phyloP scores from a whole-genome alignment of 176 grass and related monocot species.

The Alopecurus myosuroides region DNA sequence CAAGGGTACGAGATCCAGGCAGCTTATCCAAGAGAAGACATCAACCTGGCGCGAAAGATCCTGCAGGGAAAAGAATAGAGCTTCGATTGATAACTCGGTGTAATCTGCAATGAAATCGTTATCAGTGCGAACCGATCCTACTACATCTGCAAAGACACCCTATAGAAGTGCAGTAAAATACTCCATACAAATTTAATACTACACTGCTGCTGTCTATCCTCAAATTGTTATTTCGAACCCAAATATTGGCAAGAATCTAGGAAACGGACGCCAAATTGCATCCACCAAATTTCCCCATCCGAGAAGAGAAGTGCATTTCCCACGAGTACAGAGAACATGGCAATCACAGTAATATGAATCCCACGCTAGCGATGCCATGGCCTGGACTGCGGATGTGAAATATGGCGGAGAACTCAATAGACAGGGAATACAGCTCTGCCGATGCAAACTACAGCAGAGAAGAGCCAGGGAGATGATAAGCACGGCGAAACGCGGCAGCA shows the following conservation, averaged over 20 bases:
- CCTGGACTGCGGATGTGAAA: background rate
- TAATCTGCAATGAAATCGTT: background rate
- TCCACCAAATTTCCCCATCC: background rate
- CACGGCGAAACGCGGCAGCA: background rate
- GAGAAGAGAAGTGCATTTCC: background rate
- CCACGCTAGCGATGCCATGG: background rate
- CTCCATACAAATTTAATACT: background rate
- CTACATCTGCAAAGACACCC: background rate
- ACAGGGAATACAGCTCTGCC: background rate
- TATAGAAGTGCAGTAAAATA: background rate
- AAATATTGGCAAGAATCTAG: background rate
- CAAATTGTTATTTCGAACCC: background rate
- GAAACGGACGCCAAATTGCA: background rate
- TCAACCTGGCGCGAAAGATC: constrained; percentile 19
- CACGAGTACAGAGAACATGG: background rate
- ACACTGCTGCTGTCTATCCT: background rate
- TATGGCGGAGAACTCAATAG: background rate
- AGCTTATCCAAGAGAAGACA: constrained; percentile 72
- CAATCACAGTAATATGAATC: background rate
- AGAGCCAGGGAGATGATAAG: background rate
- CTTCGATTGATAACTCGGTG: background rate
- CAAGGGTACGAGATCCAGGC: constrained; percentile 61
- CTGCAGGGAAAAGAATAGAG: background rate
- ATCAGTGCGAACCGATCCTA: background rate
- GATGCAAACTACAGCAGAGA: background rate